Conservation (phyloP, 306 rosid species). For the Spatholobus suberectus region DNA sequence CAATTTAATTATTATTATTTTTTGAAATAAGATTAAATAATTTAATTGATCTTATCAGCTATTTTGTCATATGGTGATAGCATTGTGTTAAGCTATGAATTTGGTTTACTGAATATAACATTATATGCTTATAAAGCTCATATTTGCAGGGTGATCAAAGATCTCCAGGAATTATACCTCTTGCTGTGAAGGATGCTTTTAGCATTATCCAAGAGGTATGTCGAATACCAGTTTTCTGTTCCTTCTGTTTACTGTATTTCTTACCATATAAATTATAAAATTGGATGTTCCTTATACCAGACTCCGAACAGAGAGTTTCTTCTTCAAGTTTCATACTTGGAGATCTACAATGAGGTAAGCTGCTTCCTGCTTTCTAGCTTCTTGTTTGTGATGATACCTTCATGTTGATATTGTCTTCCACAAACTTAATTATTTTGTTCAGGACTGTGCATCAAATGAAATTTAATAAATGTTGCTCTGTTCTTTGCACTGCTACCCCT, state of each 20-base stretch:
- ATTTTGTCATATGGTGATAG: constrained; percentile 14
- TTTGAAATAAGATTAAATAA: not conserved
- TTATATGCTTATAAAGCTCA: constrained; percentile 34
- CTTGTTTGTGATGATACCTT: constrained; percentile 30
- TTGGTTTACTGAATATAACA: constrained; percentile 31
- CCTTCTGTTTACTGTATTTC: constrained; percentile 39
- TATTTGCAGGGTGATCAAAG: constrained; percentile 95
- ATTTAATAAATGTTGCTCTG: constrained; percentile 36
- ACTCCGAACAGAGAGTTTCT: constrained; percentile 96
- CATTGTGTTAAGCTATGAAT: constrained; percentile 16
- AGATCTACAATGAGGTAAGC: constrained; percentile 96
- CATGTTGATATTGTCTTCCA: constrained; percentile 29
- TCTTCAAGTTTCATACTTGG: constrained; percentile 93
- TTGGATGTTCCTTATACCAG: constrained; percentile 56
- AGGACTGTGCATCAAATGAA: constrained; percentile 36
- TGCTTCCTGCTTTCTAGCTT: constrained; percentile 30
- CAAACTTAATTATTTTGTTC: constrained; percentile 22
- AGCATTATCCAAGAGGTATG: constrained; percentile 99
- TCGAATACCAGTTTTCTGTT: not conserved
- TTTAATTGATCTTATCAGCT: not conserved
- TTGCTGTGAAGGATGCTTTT: constrained; percentile 98
- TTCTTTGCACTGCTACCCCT: constrained; percentile 26
- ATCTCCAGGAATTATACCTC: constrained; percentile 98
- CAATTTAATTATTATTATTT: constrained; percentile 15
- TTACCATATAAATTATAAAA: constrained; percentile 27